These are phyloP conservation scores for Aaosphaeria arxii DNA, from an alignment of 2,329 filamentous ascomycete genomes.

Conservation along the genomic window DNA sequence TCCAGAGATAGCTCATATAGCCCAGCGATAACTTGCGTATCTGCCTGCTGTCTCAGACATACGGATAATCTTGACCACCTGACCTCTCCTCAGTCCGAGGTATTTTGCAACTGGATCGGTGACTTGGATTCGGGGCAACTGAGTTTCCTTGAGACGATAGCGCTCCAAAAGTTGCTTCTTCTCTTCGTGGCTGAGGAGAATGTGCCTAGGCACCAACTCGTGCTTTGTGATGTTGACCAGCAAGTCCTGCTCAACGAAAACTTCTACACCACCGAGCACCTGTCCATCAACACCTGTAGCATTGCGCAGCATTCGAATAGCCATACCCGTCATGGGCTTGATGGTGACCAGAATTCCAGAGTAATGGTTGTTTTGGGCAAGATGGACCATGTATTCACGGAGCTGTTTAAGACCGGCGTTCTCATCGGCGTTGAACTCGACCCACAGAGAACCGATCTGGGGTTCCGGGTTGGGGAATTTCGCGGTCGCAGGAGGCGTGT, in stretches of 20 bases:
- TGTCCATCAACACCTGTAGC: slow-evolving; percentile 24
- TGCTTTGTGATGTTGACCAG: slow-evolving; percentile 98
- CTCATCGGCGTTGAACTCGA: slow-evolving; percentile 83
- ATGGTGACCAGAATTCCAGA: slow-evolving; percentile 88
- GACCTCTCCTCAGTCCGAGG: slow-evolving; percentile 81
- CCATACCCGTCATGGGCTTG: slow-evolving; percentile 78
- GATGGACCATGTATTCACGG: slow-evolving; percentile 81
- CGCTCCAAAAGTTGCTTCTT: slow-evolving; percentile 80
- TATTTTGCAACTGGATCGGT: slow-evolving; percentile 93
- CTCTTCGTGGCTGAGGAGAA: slow-evolving; percentile 85
- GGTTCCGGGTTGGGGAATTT: slow-evolving; percentile 67
- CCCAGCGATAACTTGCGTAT: slow-evolving; percentile 90
- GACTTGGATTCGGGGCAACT: slow-evolving; percentile 86
- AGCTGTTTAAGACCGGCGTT: slow-evolving; percentile 89
- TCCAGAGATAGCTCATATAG: slow-evolving; percentile 33
- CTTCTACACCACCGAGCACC: slow-evolving; percentile 86
- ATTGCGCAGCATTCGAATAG: slow-evolving; percentile 42
- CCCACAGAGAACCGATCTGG: slow-evolving; percentile 83
- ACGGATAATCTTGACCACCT: slow-evolving; percentile 98
- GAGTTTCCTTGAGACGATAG: slow-evolving; percentile 95
- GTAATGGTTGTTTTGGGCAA: slow-evolving; percentile 76
- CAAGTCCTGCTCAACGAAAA: slow-evolving; percentile 92
- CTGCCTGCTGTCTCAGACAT: slow-evolving; percentile 92
- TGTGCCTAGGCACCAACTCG: slow-evolving; percentile 91
- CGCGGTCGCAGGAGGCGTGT: slow-evolving; percentile 68